Base-by-base conservation (phyloP, 345 rosid species). In the Brassica incana region DNA sequence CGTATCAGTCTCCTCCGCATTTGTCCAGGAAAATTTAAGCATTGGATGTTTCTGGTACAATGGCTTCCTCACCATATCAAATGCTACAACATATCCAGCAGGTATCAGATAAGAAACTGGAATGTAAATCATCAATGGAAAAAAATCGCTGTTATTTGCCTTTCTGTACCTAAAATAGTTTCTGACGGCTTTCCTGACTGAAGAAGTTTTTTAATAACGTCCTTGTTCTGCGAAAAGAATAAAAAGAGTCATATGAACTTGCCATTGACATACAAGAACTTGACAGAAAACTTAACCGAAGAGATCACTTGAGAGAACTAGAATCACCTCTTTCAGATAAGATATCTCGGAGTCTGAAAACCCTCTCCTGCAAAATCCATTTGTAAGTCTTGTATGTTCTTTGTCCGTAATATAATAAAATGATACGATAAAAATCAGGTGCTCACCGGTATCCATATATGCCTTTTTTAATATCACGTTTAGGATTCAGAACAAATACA, bases 11-110 rank as follows among this genome's bases (percentile, higher is more conserved):
- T 95, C 97, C 70, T 93, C 97, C 2, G 91, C 89, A 54, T 85
- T 71, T 14, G 95, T 93, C 99, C 97, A 95, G 64, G 98, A 88
- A 89, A 88, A 93, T 79, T 92, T 89, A 63, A 84, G 78, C 98
- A 93, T 93, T 27, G 97, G 97, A 90, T 93, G 99, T 83, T 92
- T 95, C 72, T 88, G 94, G 82, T 95, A 95, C 76, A 95, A 74
- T 40, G 99, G 99, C 76, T 94, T 88, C 85, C 86, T 88, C 68
- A 89, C 86, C 89, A 88, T 88, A 76, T 95, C 91, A 85, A 95
- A 91, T 68, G 88, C 99, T 95, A 87, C 86, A 84, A 69, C 78
- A 52, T 71, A 68, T 32, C 65, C 75, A 84, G 64, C 58, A 73
- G 66, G 76, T 6, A 48, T 67, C 63, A 77, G 29, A 78, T 77